Evolutionary conservation across 164 flowering plant species (phyloP).

Genomic region (Echeveria elegans): DNA sequence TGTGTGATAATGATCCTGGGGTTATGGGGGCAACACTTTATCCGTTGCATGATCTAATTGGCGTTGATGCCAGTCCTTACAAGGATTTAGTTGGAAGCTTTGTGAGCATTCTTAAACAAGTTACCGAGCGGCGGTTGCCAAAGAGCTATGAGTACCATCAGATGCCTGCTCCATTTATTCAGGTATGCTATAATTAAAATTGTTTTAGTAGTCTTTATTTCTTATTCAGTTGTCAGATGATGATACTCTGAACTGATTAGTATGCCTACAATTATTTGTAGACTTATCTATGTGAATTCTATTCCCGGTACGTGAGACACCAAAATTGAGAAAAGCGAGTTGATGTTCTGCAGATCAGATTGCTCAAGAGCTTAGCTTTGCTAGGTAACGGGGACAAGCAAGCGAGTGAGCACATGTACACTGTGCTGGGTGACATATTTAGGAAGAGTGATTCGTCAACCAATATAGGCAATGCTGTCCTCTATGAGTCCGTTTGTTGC

Average conservation of each 20-base stretch:
- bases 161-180: conserved; percentile 98
- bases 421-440: conserved; percentile 79
- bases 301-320: background rate
- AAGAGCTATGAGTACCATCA: conserved; percentile 94
- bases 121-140: conserved; percentile 80
- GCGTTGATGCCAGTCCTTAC: conserved; percentile 53
- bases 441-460: conserved; percentile 74
- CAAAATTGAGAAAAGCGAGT: background rate
- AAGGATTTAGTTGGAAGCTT: conserved; percentile 86
- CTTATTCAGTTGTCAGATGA: background rate
- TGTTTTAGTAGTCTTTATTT: background rate
- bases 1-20: conserved; percentile 95
- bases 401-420: conserved; percentile 87
- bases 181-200: conserved; percentile 33
- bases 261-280: background rate
- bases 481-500: conserved; percentile 90
- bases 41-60: conserved; percentile 88
- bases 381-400: conserved; percentile 84
- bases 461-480: conserved; percentile 92
- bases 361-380: conserved; percentile 80
- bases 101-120: conserved; percentile 92
- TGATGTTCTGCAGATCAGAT: conserved; percentile 54
- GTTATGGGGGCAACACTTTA: conserved; percentile 98
- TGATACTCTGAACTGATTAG: background rate
- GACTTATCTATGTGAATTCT: background rate